Base-by-base conservation (phyloP, 2,329 filamentous ascomycete genomes). In the Penicillium sp. region DNA sequence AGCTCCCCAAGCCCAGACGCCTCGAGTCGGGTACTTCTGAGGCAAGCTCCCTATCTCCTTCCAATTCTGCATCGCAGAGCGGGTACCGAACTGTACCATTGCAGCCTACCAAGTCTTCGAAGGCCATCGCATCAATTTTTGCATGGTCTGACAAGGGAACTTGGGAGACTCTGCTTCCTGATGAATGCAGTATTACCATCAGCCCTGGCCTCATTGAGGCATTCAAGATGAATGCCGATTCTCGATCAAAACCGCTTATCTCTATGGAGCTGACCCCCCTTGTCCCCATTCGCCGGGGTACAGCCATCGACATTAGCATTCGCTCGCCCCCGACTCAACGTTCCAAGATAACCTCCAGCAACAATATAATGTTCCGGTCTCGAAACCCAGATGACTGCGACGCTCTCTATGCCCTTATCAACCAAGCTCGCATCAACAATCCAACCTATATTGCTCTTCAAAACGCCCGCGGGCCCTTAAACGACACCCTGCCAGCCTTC, bases 321-420 rank as follows among this genome's bases (percentile, higher is more conserved):
- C 89, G 92, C 49, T 97, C 93, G 7, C 91, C 91, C 1, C 89
- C 93, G 26, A 89, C 90, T 7, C 72, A 82, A 33, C 85, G 90
- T 60, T 92, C 90, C 5, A 85, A 86, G 65, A 83, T 96, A 55
- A 84, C 81, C 57, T 83, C 77, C 69, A 83, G 88, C 50, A 88
- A 87, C 66, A 95, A 96, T 71, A 90, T 96, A 77, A 93, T 96
- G 81, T 95, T 98, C 83, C 89, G 95, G 43, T 91, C 91, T 48
- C 81, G 88, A 43, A 90, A 84, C 47, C 82, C 87, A 2, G 83
- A 86, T 44, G 93, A 97, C 60, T 96, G 93, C 69, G 87, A 90
- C 63, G 83, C 84, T 35, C 81, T 99, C 4, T 99, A 97, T 75
- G 84, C 84, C 68, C 85, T 93, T 44, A 93, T 98, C 60, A 96